These are phyloP conservation scores for Ceratocystis smalleyi DNA, from an alignment of 2,329 filamentous ascomycete genomes.

Conservation along the genomic window DNA sequence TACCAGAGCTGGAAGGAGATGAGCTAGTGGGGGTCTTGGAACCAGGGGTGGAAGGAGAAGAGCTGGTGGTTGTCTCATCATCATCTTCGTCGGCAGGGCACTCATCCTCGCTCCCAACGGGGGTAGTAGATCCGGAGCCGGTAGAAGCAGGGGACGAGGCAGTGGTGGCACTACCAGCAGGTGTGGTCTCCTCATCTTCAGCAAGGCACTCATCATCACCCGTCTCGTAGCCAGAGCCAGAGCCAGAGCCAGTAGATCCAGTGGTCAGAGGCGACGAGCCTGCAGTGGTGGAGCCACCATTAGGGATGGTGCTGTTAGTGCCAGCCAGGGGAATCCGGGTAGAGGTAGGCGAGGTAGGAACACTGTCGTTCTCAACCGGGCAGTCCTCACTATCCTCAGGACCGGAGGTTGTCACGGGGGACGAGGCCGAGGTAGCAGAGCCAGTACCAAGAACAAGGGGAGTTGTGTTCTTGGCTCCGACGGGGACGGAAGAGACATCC, in stretches of 20 bases:
- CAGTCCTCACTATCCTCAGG: slow-evolving; percentile 5
- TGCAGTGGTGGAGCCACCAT: background rate
- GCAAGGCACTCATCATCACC: slow-evolving; percentile 10
- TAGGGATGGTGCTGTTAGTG: background rate
- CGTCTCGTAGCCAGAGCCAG: background rate
- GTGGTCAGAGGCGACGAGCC: background rate
- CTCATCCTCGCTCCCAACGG: background rate
- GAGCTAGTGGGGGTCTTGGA: no score
- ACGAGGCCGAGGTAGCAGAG: slow-evolving; percentile 4
- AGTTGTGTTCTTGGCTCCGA: background rate
- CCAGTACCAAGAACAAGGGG: background rate
- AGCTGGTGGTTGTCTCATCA: background rate
- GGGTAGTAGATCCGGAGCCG: background rate
- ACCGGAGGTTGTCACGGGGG: background rate
- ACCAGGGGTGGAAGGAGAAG: background rate
- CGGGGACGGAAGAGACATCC: background rate
- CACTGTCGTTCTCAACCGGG: slow-evolving; percentile 7
- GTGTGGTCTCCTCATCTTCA: background rate
- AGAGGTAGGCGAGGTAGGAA: background rate
- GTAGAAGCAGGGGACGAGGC: background rate
- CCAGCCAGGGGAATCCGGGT: background rate
- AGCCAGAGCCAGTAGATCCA: background rate
- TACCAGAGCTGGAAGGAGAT: background rate
- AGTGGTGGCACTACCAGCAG: background rate
- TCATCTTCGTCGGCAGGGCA: slow-evolving; percentile 8